phyloP scores from a whole-genome alignment of 441 rosid species.

The Euphorbia celastroides region DNA sequence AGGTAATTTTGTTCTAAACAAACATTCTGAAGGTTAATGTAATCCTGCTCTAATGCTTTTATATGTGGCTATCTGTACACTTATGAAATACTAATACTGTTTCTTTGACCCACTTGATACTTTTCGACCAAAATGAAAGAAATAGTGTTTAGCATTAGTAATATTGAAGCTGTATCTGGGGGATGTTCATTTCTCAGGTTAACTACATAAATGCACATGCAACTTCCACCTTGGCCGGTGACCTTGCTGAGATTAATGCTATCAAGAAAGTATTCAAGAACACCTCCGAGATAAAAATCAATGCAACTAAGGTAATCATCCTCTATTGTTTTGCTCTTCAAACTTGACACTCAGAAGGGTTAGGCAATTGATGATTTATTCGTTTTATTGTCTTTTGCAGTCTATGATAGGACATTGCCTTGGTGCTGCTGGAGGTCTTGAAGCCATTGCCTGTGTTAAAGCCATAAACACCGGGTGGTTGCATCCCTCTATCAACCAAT shows the following conservation, averaged over 20 bases:
- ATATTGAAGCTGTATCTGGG: neutral
- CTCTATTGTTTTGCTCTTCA: neutral
- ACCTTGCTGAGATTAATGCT: conserved; percentile 94
- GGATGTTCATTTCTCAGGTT: conserved; percentile 39
- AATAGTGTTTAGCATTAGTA: neutral
- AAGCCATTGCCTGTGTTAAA: conserved; percentile 87
- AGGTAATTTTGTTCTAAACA: conserved; percentile 36
- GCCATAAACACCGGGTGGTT: conserved; percentile 95
- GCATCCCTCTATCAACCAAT: conserved; percentile 93
- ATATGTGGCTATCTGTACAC: neutral
- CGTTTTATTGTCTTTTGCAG: conserved; percentile 34
- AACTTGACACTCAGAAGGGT: conserved; percentile 10
- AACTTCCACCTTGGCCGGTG: conserved; percentile 94
- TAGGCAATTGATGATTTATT: conserved; percentile 7
- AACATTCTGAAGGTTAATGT: neutral
- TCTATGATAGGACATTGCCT: conserved; percentile 99
- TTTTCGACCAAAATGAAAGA: neutral
- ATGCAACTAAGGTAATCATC: conserved; percentile 78
- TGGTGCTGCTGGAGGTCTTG: conserved; percentile 97
- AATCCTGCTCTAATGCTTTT: neutral
- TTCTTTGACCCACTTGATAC: neutral
- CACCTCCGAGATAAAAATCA: conserved; percentile 77
- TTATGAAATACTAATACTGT: neutral
- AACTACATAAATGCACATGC: conserved; percentile 97
- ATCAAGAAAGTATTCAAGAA: conserved; percentile 87